Evolutionary conservation across 257 asterid genomes (phyloP), one percentile per base, ranked within the genome.

Genomic region (Solanum pinnatisectum): DNA sequence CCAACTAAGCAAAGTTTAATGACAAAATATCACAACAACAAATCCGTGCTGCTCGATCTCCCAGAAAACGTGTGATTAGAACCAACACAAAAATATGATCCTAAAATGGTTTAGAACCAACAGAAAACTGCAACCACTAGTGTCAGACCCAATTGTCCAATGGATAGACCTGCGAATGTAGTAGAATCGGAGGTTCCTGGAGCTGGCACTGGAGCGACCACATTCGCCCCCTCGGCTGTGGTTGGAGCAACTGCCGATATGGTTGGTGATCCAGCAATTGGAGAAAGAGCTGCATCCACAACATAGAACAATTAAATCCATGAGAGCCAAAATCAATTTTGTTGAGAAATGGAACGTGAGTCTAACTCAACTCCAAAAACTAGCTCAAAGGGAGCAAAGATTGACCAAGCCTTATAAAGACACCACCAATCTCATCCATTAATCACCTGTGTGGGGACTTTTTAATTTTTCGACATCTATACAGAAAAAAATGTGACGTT

Each of bases 231-330:
- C 10, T 39, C 23, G 4, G 90, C 46, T 2, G 88, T 13, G 6
- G 91, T 52, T 13, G 96, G 95, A 87, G 92, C 87, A 49, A 89
- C 91, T 1, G 92, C 89, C 8, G 87, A 67, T 1, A 90, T 23
- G 88, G 90, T 89, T 5, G 98, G 96, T 63, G 98, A 85, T 32
- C 83, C 2, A 23, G 92, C 93, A 23, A n/a, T 0, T 20, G 98
- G 98, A 68, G 98, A 86, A 25, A 77, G 87, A 84, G 95, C 97
- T 95, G 92, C 37, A 86, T 10, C 52, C 13, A 15, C 49, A 72
- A 6, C 88, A 52, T 72, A 15, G 18, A 40, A 84, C n/a, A 67
- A 52, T 1, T 13, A 46, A 12, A 49, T 82, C 32, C 2, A 30
- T 4, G n/a, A 18, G 0, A 35, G 27, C 44, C 25, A 18, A 30